Conservation (phyloP, 352 stramenopile genomes). For the Phytophthora cactorum region DNA sequence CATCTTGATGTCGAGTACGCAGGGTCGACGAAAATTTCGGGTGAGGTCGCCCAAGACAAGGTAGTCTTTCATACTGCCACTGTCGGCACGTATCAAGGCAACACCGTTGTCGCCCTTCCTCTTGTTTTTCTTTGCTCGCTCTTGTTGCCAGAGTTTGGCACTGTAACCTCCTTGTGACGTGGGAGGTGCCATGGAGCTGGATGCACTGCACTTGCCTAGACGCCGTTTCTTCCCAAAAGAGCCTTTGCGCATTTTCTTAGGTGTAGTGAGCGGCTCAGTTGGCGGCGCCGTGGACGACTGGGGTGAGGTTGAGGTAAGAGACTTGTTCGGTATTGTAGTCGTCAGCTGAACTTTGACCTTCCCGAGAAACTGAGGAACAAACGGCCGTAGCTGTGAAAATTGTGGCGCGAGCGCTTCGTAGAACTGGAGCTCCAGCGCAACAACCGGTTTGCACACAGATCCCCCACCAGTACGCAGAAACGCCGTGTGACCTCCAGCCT, state of each 20-base stretch:
- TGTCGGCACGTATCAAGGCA: conserved; percentile 20
- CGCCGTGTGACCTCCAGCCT: conserved; percentile 78
- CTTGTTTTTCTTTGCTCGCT: conserved; percentile 38
- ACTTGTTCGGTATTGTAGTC: conserved; percentile 13
- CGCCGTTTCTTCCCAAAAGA: conserved; percentile 49
- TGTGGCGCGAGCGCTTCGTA: conserved; percentile 61
- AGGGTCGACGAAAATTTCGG: conserved; percentile 62
- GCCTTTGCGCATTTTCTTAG: conserved; percentile 26
- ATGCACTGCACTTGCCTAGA: conserved; percentile 28
- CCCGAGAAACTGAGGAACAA: conserved; percentile 72
- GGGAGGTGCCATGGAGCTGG: not conserved
- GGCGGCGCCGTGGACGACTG: conserved; percentile 10
- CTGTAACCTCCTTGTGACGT: conserved; percentile 52
- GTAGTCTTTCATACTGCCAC: conserved; percentile 47
- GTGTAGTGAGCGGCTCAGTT: conserved; percentile 9
- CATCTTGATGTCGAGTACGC: conserved; percentile 87
- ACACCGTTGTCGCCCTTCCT: conserved; percentile 9
- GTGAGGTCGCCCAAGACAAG: conserved; percentile 78
- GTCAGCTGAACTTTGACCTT: conserved; percentile 67
- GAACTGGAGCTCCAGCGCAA: conserved; percentile 77
- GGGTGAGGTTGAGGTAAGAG: conserved; percentile 8
- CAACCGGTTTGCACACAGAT: conserved; percentile 82
- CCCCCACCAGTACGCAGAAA: conserved; percentile 66
- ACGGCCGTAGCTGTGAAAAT: conserved; percentile 67
- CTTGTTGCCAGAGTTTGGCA: conserved; percentile 66